Conservation (phyloP, 2,329 filamentous ascomycete genomes). For the Diaporthe citriasiana region DNA sequence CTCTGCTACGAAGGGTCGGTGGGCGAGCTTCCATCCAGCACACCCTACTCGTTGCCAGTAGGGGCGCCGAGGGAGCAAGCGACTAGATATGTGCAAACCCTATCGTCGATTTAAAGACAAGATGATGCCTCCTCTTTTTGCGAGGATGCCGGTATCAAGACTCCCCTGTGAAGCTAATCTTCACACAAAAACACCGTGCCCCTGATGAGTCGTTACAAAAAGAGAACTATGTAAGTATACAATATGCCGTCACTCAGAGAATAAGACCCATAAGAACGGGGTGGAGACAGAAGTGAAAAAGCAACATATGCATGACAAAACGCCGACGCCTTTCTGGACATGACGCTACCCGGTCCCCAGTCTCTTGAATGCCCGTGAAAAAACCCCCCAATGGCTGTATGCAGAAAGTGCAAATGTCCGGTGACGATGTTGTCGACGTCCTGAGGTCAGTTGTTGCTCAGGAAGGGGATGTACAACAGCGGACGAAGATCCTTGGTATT, state of each 20-base stretch:
- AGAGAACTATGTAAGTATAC: slow-evolving; percentile 33
- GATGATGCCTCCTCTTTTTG: slow-evolving; percentile 27
- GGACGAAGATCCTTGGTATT: slow-evolving; percentile 37
- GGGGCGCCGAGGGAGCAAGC: slow-evolving; percentile 3
- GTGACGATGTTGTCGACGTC: slow-evolving; percentile 30
- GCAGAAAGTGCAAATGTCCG: slow-evolving; percentile 35
- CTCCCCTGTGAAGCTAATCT: slow-evolving; percentile 19
- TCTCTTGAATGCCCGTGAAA: slow-evolving; percentile 40
- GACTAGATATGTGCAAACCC: slow-evolving; percentile 19
- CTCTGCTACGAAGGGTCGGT: slow-evolving; percentile 8
- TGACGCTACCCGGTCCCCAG: slow-evolving; percentile 40
- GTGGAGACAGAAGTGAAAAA: background rate
- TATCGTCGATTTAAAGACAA: slow-evolving; percentile 16
- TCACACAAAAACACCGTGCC: slow-evolving; percentile 36
- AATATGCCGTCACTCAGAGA: slow-evolving; percentile 34
- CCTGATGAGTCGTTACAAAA: slow-evolving; percentile 30
- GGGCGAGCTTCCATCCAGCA: background rate
- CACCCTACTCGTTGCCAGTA: background rate
- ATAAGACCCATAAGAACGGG: slow-evolving; percentile 48
- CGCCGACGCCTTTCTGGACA: slow-evolving; percentile 38
- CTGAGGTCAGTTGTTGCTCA: slow-evolving; percentile 38
- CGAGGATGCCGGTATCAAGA: slow-evolving; percentile 31
- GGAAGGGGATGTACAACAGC: slow-evolving; percentile 35
- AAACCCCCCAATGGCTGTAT: slow-evolving; percentile 39
- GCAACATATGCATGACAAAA: slow-evolving; percentile 26